phyloP scores from a whole-genome alignment of 129 eudicot species.

The carrot (Daucus carota) region DNA sequence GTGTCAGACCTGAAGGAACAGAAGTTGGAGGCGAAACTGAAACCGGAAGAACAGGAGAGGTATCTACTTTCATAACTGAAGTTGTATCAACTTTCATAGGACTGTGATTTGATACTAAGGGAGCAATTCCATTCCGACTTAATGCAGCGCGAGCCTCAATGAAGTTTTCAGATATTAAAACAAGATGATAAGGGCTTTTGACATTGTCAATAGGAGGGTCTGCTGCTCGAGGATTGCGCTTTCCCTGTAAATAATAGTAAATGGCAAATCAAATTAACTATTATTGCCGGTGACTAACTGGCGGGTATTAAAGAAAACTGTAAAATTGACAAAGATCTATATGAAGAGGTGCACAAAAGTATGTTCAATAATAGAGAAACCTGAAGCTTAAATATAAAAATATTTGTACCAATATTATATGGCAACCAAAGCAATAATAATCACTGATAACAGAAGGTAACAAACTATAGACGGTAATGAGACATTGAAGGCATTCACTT shows the following conservation, averaged over 20 bases:
- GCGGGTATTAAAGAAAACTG: neutral
- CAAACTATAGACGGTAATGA: neutral
- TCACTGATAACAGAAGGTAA: neutral
- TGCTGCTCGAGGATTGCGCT: conserved; percentile 58
- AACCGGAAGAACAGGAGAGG: conserved; percentile 46
- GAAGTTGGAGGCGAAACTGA: conserved; percentile 59
- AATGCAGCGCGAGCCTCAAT: conserved; percentile 86
- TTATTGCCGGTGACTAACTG: neutral
- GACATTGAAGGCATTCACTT: neutral
- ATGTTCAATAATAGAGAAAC: neutral
- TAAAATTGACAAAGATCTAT: neutral
- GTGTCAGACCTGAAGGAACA: conserved; percentile 49
- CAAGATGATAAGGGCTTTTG: conserved; percentile 80
- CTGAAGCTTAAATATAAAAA: neutral
- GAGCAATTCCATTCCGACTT: conserved; percentile 61
- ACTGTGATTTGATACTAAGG: conserved; percentile 48
- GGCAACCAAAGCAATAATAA: neutral
- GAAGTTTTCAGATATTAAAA: conserved; percentile 73
- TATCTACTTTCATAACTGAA: conserved; percentile 50
- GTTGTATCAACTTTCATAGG: conserved; percentile 61
- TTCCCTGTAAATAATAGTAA: conserved; percentile 40
- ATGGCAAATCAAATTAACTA: neutral
- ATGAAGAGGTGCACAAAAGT: neutral
- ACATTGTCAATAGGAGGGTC: conserved; percentile 69
- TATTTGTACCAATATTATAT: neutral